Base-by-base conservation (phyloP, 768 basidiomycete genomes). In the Tylopilus sp. region DNA sequence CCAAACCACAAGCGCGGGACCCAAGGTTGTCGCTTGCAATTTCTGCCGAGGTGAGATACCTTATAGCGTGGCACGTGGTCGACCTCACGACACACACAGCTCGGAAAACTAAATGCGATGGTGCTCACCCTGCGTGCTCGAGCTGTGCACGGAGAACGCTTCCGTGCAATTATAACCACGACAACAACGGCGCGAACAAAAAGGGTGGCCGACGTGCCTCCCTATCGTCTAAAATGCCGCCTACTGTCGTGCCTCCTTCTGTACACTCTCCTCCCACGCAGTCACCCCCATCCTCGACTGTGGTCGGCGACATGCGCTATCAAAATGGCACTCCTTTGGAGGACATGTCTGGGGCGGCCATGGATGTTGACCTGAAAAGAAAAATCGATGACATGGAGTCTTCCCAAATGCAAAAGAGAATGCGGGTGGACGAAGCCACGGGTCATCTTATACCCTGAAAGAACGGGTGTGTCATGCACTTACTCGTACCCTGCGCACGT, bases 81-180 rank as follows among this genome's bases (percentile, higher is more conserved):
- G 53, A 21, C 21, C 45, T 56, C 2, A 57, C 22, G 44, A 11
- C 20, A 20, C 36, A 25, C 58, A 15, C 55, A 91, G 90, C 89
- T 31, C 90, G 90, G 53, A 92, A 92, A 73, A 92, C 90, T 18
- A 86, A 89, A 66, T 92, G 90, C 60, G 90, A 92, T 67, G 90
- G 90, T 36, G 86, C 78, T n/a, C 88, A 88, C 62, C 90, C 90
- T 26, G 79, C 85, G 23, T 92, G 90, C 66, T 82, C 86, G 48
- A 90, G 88, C 69, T 92, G 90, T 68, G 81, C 84, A 52, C 85
- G 87, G 53, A 76, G 90, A 57, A 79, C 80, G 39, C 75, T 91
- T 64, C 75, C 79, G 40, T 92, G 90, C 75, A 87, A 83, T 67
- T 92, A 91, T 70, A 85, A 85, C 38, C 86, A 91, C 61, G 87